Evolutionary conservation across 208 protist species (phyloP), one percentile per base, ranked within the genome.

Genomic region (Plasmodiophora brassicae): DNA sequence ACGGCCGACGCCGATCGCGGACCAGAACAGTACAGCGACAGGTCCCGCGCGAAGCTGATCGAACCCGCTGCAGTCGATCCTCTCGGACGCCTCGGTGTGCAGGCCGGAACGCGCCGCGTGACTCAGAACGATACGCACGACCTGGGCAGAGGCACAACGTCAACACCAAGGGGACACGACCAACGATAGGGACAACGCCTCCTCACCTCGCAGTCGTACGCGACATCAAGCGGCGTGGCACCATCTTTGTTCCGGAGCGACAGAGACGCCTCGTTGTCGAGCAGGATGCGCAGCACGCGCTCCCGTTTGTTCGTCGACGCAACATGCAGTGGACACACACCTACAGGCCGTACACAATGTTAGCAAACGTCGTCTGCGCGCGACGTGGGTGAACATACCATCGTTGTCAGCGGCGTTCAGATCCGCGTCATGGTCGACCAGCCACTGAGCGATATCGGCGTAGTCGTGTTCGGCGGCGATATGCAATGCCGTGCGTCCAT

Each of bases 1-100:
- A 78, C 65, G 65, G 65, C 65, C 65, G n/a, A 78, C 65, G 65
- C 65, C 65, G 41, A 78, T 32, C 65, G 65, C 65, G 32, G 65
- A 78, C 65, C 65, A 78, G 65, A 78, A 78, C 65, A 78, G n/a
- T 14, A 32, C n/a, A 5, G 65, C 65, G n/a, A 8, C 65, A 5
- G 65, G 65, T 44, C 65, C 65, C 65, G n/a, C 10, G 41, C 65
- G 65, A 5, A 78, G n/a, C 20, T 5, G 32, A 38, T n/a, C 65
- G n/a, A 32, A 78, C 5, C 32, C 5, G 14, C 20, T 5, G 65
- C 10, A 14, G 65, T 38, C 65, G 65, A 78, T 44, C 65, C 32
- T 25, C 50, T 25, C 50, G 50, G 20, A 57, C 50, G 20, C 32
- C 65, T 78, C 10, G 10, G 41, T 44, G 32, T 38, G n/a, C 5